Percentiles rank a stretch among this genome's conserved stretches.
Evolutionary conservation across 1,139 yeast species (phyloP).

Genomic region (Saccharomyces hybrid): DNA sequence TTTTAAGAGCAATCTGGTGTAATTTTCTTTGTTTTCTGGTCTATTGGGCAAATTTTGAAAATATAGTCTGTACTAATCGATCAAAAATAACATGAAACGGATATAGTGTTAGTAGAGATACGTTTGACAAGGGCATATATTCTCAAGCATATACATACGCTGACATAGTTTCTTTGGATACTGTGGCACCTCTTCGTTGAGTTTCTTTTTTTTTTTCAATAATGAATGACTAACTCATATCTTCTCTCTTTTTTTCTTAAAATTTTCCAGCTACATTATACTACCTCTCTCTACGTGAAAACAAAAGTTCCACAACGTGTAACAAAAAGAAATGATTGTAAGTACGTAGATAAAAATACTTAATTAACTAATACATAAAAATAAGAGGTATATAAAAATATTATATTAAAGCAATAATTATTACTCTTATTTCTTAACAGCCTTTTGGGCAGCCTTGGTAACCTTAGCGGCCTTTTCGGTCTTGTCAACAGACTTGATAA

Average conservation of each 20-base stretch:
- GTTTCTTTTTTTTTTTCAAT: not conserved
- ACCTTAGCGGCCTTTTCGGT: constrained; percentile 92
- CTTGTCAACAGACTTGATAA: constrained; percentile 97
- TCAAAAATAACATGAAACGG: not conserved
- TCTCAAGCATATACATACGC: not conserved
- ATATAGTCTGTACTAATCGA: constrained; percentile 9
- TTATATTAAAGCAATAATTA: not conserved
- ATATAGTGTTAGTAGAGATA: constrained; percentile 1
- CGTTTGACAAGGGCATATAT: not conserved
- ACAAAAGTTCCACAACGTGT: not conserved
- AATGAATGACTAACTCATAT: not conserved
- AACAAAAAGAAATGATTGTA: not conserved
- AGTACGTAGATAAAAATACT: not conserved
- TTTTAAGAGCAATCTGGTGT: constrained; percentile 14
- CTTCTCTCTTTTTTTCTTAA: too few relatives aligned
- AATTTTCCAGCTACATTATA: too few relatives aligned
- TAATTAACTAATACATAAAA: constrained; percentile 4
- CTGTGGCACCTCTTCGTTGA: not conserved
- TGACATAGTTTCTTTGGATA: not conserved
- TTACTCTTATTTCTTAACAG: constrained; percentile 9
- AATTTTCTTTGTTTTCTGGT: constrained; percentile 20
- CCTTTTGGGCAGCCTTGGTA: constrained; percentile 59
- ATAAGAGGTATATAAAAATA: constrained; percentile 1
- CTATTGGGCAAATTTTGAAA: constrained; percentile 23
- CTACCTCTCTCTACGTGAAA: not conserved